These are phyloP conservation scores for Phylloporus sp. DNA, from an alignment of 768 basidiomycete species.

Conservation along the genomic window DNA sequence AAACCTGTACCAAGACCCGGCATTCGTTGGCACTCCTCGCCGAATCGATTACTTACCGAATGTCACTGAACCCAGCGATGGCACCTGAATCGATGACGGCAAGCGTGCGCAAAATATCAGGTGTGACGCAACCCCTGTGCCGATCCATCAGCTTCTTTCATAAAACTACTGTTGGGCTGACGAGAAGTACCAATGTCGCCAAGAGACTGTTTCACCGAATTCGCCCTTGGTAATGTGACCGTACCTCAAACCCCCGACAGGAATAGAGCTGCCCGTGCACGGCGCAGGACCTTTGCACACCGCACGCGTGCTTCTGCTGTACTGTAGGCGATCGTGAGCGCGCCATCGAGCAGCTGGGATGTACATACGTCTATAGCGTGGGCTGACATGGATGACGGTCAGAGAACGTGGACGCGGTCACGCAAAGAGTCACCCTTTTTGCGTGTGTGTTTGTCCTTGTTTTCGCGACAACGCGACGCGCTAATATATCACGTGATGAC, in stretches of 20 bases:
- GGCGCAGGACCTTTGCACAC: conserved; percentile 62
- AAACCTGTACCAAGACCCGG: conserved; percentile 37
- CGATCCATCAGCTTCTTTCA: conserved; percentile 17
- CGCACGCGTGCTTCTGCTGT: conserved; percentile 64
- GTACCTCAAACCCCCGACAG: conserved; percentile 60
- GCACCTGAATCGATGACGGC: conserved; percentile 38
- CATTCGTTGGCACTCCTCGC: neutral
- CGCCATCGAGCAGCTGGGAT: neutral
- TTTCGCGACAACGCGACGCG: conserved; percentile 23
- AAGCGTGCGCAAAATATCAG: conserved; percentile 47
- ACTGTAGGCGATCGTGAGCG: conserved; percentile 40
- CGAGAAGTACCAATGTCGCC: conserved; percentile 64
- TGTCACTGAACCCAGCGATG: conserved; percentile 46
- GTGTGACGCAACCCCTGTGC: conserved; percentile 67
- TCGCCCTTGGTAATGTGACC: conserved; percentile 42
- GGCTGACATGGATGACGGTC: conserved; percentile 14
- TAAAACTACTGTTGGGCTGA: conserved; percentile 5
- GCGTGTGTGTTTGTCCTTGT: conserved; percentile 16
- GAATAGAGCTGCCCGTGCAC: conserved; percentile 51
- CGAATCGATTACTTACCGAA: conserved; percentile 39
- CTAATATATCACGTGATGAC: conserved; percentile 16
- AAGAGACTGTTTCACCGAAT: conserved; percentile 62
- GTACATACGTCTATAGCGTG: conserved; percentile 32
- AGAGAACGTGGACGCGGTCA: neutral
- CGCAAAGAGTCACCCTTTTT: neutral